Percentiles rank a stretch among this genome's conserved stretches.
phyloP scores from a whole-genome alignment of 2,329 filamentous ascomycete genomes.

The Fusarium piperis region DNA sequence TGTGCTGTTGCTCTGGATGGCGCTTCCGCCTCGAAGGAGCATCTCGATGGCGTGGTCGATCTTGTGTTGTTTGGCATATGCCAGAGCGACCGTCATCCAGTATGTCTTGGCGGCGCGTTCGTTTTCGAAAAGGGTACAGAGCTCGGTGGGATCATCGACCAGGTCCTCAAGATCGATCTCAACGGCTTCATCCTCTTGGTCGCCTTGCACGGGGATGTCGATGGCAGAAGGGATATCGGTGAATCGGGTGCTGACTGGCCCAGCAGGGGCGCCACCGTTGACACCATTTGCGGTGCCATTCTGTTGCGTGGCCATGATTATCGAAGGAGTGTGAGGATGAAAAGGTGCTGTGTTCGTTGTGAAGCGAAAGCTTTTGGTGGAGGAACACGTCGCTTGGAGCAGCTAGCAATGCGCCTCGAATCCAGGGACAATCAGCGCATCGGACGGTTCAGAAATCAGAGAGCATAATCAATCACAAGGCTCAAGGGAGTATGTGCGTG shows the following conservation, averaged over 20 bases:
- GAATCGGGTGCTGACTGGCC: slow-evolving; percentile 65
- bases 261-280: slow-evolving; percentile 50
- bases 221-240: slow-evolving; percentile 72
- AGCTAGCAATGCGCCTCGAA: slow-evolving; percentile 46
- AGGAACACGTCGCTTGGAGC: slow-evolving; percentile 45
- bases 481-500: background rate
- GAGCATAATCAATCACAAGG: slow-evolving; percentile 41
- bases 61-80: slow-evolving; percentile 96
- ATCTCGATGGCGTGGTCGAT: slow-evolving; percentile 84
- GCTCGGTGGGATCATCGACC: slow-evolving; percentile 91
- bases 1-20: slow-evolving; percentile 73
- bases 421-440: slow-evolving; percentile 44
- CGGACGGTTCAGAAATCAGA: slow-evolving; percentile 33
- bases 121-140: slow-evolving; percentile 94
- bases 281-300: slow-evolving; percentile 58
- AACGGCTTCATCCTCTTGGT: slow-evolving; percentile 77
- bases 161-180: slow-evolving; percentile 94
- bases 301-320: slow-evolving; percentile 53
- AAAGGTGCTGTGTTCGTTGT: slow-evolving; percentile 17
- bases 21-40: slow-evolving; percentile 77
- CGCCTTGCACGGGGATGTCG: slow-evolving; percentile 72
- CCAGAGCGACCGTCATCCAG: slow-evolving; percentile 98
- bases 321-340: slow-evolving; percentile 1
- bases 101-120: slow-evolving; percentile 91
- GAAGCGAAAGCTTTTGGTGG: slow-evolving; percentile 21